Evolutionary conservation across 495 filamentous ascomycete species (phyloP), one percentile per base, ranked within the genome.

Genomic region (Aspergillus sclerotioniger): DNA sequence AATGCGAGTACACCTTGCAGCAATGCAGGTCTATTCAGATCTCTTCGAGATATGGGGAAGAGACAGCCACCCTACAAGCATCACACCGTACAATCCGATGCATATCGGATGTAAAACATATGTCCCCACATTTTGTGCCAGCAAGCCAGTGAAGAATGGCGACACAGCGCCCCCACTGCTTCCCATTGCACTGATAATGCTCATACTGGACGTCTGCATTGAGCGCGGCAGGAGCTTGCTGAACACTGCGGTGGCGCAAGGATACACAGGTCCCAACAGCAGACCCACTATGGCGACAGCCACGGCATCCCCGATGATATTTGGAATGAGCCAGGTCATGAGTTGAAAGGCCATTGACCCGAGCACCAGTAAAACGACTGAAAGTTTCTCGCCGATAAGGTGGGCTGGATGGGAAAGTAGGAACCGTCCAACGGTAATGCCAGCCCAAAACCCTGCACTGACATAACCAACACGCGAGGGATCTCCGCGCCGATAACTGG

Each of bases 381-480:
- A 84, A 1, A 63, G 51, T 62, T 84, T 87, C 71, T 93, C 89
- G 25, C 89, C 90, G 17, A 92, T 59, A 8, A 73, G 75, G 54
- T 83, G 78, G 0, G 88, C 86, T 0, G 84, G 73, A 17, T 84
- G 82, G 10, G 82, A 81, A 37, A 58, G 37, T 3, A 58, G 35
- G 33, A 58, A 33, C 6, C 56, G 48, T 17, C 56, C 56, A 12
- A 45, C n/a, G 12, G 51, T 90, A 56, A 95, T 88, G 45, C 90
- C 89, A 8, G 70, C 88, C 90, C 90, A 92, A 71, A 92, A 95
- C 5, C 90, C 90, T 0, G 89, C 77, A 19, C 88, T 91, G 3
- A 93, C 90, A 66, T 91, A 92, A 15, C 91, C 90, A 8, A 92
- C 87, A 3, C 76, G 72, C 8, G 78, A 71, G 3, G 87, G 87